Evolutionary conservation across 352 stramenopile genomes (phyloP), one percentile per base, ranked within the genome.

Genomic region (Phytophthora boehmeriae): DNA sequence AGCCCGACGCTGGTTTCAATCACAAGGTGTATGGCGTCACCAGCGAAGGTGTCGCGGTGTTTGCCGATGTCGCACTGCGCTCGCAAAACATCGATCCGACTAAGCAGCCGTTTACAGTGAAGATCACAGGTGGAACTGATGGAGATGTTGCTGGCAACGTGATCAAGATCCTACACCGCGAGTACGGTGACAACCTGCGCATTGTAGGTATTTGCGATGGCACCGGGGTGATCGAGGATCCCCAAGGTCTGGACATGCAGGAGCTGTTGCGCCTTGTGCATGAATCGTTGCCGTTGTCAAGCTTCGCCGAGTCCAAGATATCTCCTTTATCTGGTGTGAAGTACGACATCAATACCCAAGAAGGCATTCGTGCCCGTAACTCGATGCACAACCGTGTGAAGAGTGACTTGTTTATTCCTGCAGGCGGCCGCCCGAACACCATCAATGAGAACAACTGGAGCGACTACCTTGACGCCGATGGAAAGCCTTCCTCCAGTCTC

Each of bases 71-170:
- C 17, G 83, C 85, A 22, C 64, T 92, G 30, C 78, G 77, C 46
- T 90, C 83, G 58, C 80, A 90, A 54, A 80, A 86, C 63, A 93
- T 93, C 30, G 83, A 93, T 70, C 82, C 82, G 4, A 83, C 61
- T 27, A 88, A 76, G 25, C 72, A 92, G 56, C 75, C 84, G 16
- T 91, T 92, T 62, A 91, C 84, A 25, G 73, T 91, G 43, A 90
- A 90, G 75, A 90, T 95, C 63, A 99, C 96, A 20, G 96, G 97
- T 45, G 97, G 97, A 25, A 97, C 97, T 6, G 97, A 99, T 75
- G 97, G 97, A 20, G 97, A 99, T 66, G 96, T 99, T 6, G 97
- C 92, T 42, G 97, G 96, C 28, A 99, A 99, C 70, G 96, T 98
- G 61, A 97, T 99, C 54, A 98, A 98, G 71, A 99, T 99, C 68